Conservation (phyloP, 2,329 filamentous ascomycete genomes). For the Aspergillus spinulosporus region DNA sequence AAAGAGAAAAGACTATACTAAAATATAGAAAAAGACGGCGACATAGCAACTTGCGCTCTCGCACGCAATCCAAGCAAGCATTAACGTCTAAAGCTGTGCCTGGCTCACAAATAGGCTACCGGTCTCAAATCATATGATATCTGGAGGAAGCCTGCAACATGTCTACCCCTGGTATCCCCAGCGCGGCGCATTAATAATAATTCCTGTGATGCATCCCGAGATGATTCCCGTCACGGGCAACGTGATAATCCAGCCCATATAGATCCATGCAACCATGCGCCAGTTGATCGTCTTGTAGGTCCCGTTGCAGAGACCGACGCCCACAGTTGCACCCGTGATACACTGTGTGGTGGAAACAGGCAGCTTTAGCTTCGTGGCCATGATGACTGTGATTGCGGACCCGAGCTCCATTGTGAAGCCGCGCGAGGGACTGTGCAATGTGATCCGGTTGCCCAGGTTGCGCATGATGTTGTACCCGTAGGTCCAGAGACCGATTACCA, state of each 20-base stretch:
- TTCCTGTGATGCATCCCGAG: constrained; percentile 19
- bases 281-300: constrained; percentile 26
- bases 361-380: constrained; percentile 22
- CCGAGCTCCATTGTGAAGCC: constrained; percentile 25
- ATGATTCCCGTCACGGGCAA: constrained; percentile 21
- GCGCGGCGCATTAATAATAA: constrained; percentile 23
- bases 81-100: too few species aligned
- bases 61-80: too few species aligned
- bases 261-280: constrained; percentile 26
- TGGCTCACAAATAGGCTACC: too few species aligned
- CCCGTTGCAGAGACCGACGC: constrained; percentile 23
- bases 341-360: constrained; percentile 24
- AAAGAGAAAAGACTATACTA: too few species aligned
- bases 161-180: constrained; percentile 12
- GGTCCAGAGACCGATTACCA: constrained; percentile 24
- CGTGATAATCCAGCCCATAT: constrained; percentile 24
- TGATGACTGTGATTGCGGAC: constrained; percentile 21
- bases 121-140: too few species aligned
- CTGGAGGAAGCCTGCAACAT: too few species aligned
- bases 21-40: too few species aligned
- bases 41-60: too few species aligned
- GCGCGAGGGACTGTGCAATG: constrained; percentile 22
- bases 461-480: constrained; percentile 27
- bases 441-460: constrained; percentile 23
- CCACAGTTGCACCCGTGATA: constrained; percentile 23